Evolutionary conservation across 2,329 filamentous ascomycete species (phyloP), one percentile per base, ranked within the genome.

Genomic region (Plenodomus lindquistii): DNA sequence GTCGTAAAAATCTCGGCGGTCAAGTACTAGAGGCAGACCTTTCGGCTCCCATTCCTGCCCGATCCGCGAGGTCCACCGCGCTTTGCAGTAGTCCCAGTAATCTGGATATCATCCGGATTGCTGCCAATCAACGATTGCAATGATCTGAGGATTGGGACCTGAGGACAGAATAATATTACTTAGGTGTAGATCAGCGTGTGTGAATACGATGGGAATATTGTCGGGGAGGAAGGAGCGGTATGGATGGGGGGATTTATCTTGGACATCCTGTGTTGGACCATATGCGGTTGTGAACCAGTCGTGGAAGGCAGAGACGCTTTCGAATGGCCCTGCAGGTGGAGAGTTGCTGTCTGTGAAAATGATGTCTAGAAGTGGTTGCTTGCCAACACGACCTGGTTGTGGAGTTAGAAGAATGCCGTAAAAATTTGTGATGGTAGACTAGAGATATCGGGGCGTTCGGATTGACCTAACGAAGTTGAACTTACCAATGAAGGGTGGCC

Each of bases 181-280:
- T 24, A 44, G 53, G 35, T 56, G 57, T 27, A 62, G 37, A 44
- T 60, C 57, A 16, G 42, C 57, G 31, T 62, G 57, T 24, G 59
- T 59, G 42, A 57, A 57, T 2, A 60, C 49, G 22, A 60, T 57
- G 10, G 46, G 38, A n/a, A 27, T 21, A 21, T 55, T 29, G 42
- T 60, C 57, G 16, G 52, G 49, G 18, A 60, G 44, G 31, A 46
- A 50, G 18, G 31, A 40, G 40, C 57, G 54, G 38, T 52, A 55
- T 36, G 56, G 54, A 54, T 62, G 45, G 42, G 51, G 39, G n/a
- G 51, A 24, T 51, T 4, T 17, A 34, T 50, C 42, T 41, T 49
- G 36, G 36, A 37, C 43, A 41, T 52, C 13, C 35, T 20, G 11
- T 21, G 13, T 37, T 20, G 43, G 46, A n/a, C 49, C 47, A 47